Conservation (phyloP, 2,329 filamentous ascomycete genomes). For the Mycosphaerella arachidis region DNA sequence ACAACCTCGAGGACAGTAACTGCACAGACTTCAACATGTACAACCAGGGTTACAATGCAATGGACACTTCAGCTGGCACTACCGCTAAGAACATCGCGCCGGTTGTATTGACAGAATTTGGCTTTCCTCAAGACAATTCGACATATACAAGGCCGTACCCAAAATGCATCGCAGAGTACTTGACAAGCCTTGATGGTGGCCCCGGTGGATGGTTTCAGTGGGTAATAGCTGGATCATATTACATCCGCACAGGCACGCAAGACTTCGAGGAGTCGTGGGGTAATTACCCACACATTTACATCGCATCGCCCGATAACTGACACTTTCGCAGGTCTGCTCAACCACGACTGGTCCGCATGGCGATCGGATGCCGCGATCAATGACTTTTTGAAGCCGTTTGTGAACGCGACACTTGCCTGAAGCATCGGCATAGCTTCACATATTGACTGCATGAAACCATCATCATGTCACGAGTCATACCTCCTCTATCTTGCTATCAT, state of each 20-base stretch:
- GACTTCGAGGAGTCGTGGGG: slow-evolving; percentile 56
- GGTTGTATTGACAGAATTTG: slow-evolving; percentile 52
- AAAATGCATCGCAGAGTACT: slow-evolving; percentile 48
- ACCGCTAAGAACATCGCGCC: slow-evolving; percentile 34
- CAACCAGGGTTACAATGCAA: slow-evolving; percentile 51
- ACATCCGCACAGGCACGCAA: slow-evolving; percentile 49
- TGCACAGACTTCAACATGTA: slow-evolving; percentile 47
- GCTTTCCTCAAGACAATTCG: slow-evolving; percentile 46
- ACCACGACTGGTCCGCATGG: slow-evolving; percentile 48
- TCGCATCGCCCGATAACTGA: neutral
- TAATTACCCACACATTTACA: slow-evolving; percentile 11
- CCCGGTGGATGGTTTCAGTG: slow-evolving; percentile 54
- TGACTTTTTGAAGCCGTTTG: slow-evolving; percentile 19
- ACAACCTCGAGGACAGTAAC: slow-evolving; percentile 28
- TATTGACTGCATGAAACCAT: too few relatives aligned
- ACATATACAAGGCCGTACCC: slow-evolving; percentile 50
- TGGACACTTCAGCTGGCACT: slow-evolving; percentile 34
- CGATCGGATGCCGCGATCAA: slow-evolving; percentile 15
- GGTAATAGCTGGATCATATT: slow-evolving; percentile 52
- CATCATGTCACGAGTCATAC: neutral
- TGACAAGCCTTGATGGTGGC: slow-evolving; percentile 43
- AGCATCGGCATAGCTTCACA: neutral
- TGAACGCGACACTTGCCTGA: slow-evolving; percentile 9
- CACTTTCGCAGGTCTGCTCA: slow-evolving; percentile 43
- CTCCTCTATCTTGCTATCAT: neutral